Percentiles rank a stretch among this genome's conserved stretches.
phyloP scores from a whole-genome alignment of 179 eudicot genomes.

The Spergularia azorica region DNA sequence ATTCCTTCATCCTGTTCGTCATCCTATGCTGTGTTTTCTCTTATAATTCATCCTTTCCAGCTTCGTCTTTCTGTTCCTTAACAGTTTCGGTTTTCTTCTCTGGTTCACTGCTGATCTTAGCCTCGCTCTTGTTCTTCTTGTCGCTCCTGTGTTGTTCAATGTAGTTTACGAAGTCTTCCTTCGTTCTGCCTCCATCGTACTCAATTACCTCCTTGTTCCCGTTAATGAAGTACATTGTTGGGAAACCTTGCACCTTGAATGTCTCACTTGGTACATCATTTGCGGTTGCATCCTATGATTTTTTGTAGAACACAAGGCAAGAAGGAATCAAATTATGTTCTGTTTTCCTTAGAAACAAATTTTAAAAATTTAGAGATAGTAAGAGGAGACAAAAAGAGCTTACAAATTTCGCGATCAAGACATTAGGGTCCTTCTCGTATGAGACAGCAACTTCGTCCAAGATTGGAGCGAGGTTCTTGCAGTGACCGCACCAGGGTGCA shows the following conservation, averaged over 20 bases:
- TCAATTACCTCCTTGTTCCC: constrained; percentile 49
- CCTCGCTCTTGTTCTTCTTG: constrained; percentile 9
- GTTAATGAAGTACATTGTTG: constrained; percentile 66
- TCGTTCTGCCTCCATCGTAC: constrained; percentile 55
- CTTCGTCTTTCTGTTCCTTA: constrained; percentile 9
- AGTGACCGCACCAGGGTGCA: constrained; percentile 94
- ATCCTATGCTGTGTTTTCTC: background rate
- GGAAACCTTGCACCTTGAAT: constrained; percentile 66
- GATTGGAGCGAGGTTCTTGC: constrained; percentile 70
- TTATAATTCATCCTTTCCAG: constrained; percentile 31
- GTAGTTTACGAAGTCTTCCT: constrained; percentile 59
- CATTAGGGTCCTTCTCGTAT: constrained; percentile 50
- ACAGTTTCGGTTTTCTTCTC: background rate
- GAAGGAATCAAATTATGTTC: background rate
- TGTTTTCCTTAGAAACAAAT: no score
- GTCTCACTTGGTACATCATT: constrained; percentile 62
- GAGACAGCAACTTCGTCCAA: constrained; percentile 74
- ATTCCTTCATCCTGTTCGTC: background rate
- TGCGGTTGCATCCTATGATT: constrained; percentile 71
- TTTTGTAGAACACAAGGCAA: background rate
- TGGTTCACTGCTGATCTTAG: background rate
- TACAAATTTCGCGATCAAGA: constrained; percentile 76
- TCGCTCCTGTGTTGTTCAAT: constrained; percentile 48
- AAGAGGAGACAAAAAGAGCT: no score
- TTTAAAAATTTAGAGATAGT: no score